These are phyloP conservation scores for Solanum hybrid DNA, from an alignment of 305 asterid species.

Conservation along the genomic window DNA sequence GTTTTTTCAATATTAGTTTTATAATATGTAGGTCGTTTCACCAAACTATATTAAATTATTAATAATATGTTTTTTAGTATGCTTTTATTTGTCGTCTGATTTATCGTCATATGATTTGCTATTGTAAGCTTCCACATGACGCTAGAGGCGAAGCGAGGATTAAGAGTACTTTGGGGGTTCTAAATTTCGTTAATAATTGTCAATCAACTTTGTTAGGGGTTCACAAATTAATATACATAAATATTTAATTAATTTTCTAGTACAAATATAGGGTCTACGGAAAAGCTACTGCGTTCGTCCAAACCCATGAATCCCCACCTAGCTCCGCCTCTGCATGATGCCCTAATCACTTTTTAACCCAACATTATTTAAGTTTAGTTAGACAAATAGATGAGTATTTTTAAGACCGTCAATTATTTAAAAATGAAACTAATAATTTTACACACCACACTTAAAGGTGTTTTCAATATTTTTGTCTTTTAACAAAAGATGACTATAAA, in stretches of 20 bases:
- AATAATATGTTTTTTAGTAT: no score
- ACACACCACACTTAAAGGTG: fast-evolving
- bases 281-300: neutral
- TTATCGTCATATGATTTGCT: neutral
- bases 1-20: neutral
- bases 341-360: neutral
- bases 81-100: neutral
- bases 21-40: neutral
- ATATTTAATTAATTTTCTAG: neutral
- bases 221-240: no score
- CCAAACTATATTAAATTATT: neutral
- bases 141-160: neutral
- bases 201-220: neutral
- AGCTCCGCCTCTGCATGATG: neutral
- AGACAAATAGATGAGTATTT: no score
- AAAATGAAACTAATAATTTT: no score
- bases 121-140: neutral
- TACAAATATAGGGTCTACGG: neutral
- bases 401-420: no score
- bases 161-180: neutral
- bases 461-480: neutral
- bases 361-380: no score
- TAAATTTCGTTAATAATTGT: neutral
- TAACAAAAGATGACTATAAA: neutral
- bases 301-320: neutral